Base-by-base conservation (phyloP, 257 asterid genomes). In the Echium plantagineum region DNA sequence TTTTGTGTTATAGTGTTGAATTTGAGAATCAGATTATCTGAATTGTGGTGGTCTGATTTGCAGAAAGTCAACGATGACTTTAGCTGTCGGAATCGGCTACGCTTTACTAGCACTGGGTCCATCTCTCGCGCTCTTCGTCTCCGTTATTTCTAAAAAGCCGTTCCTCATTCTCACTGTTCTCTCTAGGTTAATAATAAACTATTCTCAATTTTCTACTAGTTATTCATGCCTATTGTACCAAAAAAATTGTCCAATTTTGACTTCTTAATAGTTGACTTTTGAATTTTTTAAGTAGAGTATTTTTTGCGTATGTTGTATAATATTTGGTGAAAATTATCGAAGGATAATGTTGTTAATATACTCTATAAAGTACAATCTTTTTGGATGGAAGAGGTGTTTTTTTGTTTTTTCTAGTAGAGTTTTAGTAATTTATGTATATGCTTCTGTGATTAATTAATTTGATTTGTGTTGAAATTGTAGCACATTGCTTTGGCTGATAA, bases 11-110 rank as follows among this genome's bases (percentile, higher is more conserved):
- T 28, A 35, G 12, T 35, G 9, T 35, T 13, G 13, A 35, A 35
- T 4, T 6, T 35, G 12, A 35, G 13, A 35, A 31, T 31, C 4
- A 35, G 12, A 35, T 31, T 1, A 5, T 31, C 9, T 7, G 9
- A 35, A 35, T 35, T 0, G 46, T 35, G 9, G 16, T 1, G 16
- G 15, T 12, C 13, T 10, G 12, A 42, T 42, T 42, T 42, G 17
- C 17, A 42, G 21, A 30, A 17, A n/a, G n/a, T n/a, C n/a, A n/a
- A 76, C 73, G 78, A 84, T 89, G 97, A 84, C 96, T 55, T 82
- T 90, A 55, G 94, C 86, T 42, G 94, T 96, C 52, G 95, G 97
- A 60, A 71, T 85, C 64, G 97, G 96, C 52, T 90, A 90, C 71
- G 81, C 77, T 46, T 73, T 85, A 77, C 19, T 87, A 47, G 97